A percentile compares a stretch with the other conserved stretches of the same genome.
These are phyloP conservation scores for Colletotrichum costaricense DNA, from an alignment of 2,329 filamentous ascomycete species.

Conservation along the genomic window DNA sequence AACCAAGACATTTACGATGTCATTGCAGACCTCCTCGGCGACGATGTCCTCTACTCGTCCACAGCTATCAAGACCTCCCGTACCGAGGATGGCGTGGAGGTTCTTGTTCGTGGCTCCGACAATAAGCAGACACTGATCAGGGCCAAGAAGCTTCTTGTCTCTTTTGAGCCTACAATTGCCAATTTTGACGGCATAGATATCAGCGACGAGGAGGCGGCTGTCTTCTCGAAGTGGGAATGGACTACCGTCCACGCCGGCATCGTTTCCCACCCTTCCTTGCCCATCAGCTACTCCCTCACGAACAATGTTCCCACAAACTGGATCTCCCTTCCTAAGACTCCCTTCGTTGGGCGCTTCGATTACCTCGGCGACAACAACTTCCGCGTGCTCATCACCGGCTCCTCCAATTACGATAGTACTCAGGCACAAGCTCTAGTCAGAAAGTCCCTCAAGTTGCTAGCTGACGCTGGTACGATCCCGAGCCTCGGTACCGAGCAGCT, in stretches of 20 bases:
- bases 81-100: conserved; percentile 40
- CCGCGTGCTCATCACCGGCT: conserved; percentile 42
- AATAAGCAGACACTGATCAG: conserved; percentile 39
- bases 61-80: conserved; percentile 47
- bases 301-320: conserved; percentile 44
- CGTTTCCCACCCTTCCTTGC: conserved; percentile 45
- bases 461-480: conserved; percentile 37
- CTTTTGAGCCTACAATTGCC: conserved; percentile 46
- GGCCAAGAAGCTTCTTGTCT: conserved; percentile 48
- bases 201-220: conserved; percentile 42
- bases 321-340: conserved; percentile 40
- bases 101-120: conserved; percentile 42
- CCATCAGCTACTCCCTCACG: conserved; percentile 40
- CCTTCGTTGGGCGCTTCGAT: conserved; percentile 44
- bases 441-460: conserved; percentile 40
- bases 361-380: conserved; percentile 42
- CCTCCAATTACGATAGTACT: conserved; percentile 30
- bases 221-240: conserved; percentile 48
- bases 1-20: conserved; percentile 55
- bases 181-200: conserved; percentile 47
- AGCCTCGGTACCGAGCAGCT: conserved; percentile 33
- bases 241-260: conserved; percentile 47
- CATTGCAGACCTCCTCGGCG: conserved; percentile 46
- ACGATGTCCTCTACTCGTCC: conserved; percentile 50
- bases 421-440: conserved; percentile 41